A percentile compares a stretch with the other conserved stretches of the same genome.
Evolutionary conservation across 352 stramenopile species (phyloP).

Genomic region (Blastocystis hominis): DNA sequence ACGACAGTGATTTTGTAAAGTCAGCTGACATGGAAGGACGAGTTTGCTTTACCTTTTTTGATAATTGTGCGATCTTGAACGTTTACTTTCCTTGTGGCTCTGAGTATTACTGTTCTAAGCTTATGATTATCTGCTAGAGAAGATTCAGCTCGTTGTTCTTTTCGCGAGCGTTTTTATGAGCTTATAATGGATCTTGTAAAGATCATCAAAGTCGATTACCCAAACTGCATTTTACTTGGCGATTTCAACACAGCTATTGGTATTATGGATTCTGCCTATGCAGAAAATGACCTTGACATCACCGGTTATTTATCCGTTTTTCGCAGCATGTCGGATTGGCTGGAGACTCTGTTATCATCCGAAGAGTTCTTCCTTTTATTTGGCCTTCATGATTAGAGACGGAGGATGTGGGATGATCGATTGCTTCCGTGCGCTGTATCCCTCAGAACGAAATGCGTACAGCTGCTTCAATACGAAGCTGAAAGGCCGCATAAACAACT

Average conservation of each 20-base stretch:
- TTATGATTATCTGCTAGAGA: background rate
- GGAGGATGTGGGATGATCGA: conserved; percentile 66
- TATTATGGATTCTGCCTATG: background rate
- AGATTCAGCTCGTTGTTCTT: background rate
- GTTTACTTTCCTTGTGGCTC: background rate
- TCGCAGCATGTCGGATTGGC: conserved; percentile 9
- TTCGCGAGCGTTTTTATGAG: background rate
- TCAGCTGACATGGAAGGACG: background rate
- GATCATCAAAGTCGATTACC: background rate
- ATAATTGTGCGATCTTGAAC: background rate
- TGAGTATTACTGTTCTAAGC: background rate
- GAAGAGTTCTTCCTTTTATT: background rate
- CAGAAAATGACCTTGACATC: background rate
- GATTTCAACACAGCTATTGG: background rate
- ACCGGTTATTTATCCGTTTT: background rate
- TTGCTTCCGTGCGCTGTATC: conserved; percentile 72
- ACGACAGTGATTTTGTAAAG: background rate
- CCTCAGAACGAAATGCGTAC: conserved; percentile 68
- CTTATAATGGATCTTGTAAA: background rate
- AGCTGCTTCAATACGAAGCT: conserved; percentile 80
- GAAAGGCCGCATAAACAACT: conserved; percentile 75
- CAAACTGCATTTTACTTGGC: background rate
- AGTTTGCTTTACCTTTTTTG: background rate
- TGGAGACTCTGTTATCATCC: background rate
- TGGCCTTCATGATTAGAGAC: background rate